Evolutionary conservation across 176 grass and related monocot genomes (phyloP).

Genomic region (Musa schizocarpa): DNA sequence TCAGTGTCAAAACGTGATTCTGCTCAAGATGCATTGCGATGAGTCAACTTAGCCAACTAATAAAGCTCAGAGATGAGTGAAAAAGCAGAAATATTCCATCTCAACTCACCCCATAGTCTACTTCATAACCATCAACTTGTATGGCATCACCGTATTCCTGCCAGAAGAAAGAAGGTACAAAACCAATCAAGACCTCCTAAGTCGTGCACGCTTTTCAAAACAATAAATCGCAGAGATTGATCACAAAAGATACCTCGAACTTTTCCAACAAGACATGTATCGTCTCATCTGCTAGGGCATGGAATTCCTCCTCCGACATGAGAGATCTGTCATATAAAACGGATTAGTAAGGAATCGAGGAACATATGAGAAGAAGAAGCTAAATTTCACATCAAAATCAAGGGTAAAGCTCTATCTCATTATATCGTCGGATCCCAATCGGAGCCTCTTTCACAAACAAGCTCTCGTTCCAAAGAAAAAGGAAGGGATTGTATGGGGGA

Average conservation of each 20-base stretch:
- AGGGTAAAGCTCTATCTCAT: too few species aligned
- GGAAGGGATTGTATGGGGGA: not conserved
- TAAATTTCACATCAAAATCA: not conserved
- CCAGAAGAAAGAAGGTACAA: not conserved
- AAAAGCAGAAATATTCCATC: not conserved
- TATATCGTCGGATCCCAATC: too few species aligned
- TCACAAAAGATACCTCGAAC: slow-evolving; percentile 50
- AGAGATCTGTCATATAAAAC: slow-evolving; percentile 31
- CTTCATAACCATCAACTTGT: slow-evolving; percentile 71
- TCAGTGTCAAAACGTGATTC: slow-evolving; percentile 88
- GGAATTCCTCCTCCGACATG: slow-evolving; percentile 67
- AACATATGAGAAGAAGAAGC: not conserved
- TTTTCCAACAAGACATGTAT: slow-evolving; percentile 68
- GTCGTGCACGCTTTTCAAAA: slow-evolving; percentile 5
- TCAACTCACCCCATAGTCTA: slow-evolving; percentile 77
- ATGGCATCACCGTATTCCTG: slow-evolving; percentile 82
- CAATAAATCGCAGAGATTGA: not conserved
- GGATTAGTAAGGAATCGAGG: not conserved
- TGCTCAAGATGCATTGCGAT: slow-evolving; percentile 28
- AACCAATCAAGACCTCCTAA: not conserved
- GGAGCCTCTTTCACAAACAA: not conserved
- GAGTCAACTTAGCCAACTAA: slow-evolving; percentile 6
- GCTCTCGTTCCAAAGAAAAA: not conserved
- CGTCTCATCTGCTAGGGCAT: slow-evolving; percentile 64
- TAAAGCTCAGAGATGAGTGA: not conserved